Percentiles rank a stretch among this genome's conserved stretches.
phyloP scores from a whole-genome alignment of 768 basidiomycete genomes.

The Zangia roseola region DNA sequence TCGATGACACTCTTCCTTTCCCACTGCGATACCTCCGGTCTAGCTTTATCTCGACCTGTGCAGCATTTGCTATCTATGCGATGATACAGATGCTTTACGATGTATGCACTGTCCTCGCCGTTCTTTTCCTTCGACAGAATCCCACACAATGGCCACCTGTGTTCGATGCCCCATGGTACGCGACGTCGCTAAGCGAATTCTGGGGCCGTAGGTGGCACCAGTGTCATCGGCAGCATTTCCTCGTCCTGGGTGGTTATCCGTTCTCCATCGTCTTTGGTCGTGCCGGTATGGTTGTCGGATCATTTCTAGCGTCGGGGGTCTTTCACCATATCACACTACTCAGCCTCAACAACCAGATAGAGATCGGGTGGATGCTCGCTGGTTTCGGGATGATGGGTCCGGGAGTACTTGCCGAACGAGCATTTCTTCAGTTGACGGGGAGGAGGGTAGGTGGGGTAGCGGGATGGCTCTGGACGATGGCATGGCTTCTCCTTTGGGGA shows the following conservation, averaged over 20 bases:
- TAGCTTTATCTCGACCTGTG: constrained; percentile 39
- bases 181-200: constrained; percentile 38
- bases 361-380: constrained; percentile 40
- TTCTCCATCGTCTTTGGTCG: constrained; percentile 43
- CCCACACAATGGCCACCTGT: constrained; percentile 34
- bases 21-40: constrained; percentile 35
- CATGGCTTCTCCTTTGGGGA: constrained; percentile 26
- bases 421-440: constrained; percentile 22
- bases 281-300: constrained; percentile 48
- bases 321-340: constrained; percentile 53
- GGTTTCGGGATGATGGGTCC: constrained; percentile 58
- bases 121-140: constrained; percentile 30
- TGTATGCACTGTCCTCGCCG: constrained; percentile 19
- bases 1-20: constrained; percentile 32
- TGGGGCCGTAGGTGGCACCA: constrained; percentile 43
- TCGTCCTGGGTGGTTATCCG: constrained; percentile 30
- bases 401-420: constrained; percentile 47
- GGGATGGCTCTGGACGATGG: constrained; percentile 38
- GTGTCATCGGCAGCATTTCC: constrained; percentile 31
- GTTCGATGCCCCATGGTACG: constrained; percentile 33
- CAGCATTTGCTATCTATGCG: constrained; percentile 45
- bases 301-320: constrained; percentile 55
- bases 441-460: constrained; percentile 27
- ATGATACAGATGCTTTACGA: constrained; percentile 39
- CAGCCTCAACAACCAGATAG: constrained; percentile 47